These are phyloP conservation scores for Hypoxylon sp. DNA, from an alignment of 2,329 filamentous ascomycete species.

Conservation along the genomic window DNA sequence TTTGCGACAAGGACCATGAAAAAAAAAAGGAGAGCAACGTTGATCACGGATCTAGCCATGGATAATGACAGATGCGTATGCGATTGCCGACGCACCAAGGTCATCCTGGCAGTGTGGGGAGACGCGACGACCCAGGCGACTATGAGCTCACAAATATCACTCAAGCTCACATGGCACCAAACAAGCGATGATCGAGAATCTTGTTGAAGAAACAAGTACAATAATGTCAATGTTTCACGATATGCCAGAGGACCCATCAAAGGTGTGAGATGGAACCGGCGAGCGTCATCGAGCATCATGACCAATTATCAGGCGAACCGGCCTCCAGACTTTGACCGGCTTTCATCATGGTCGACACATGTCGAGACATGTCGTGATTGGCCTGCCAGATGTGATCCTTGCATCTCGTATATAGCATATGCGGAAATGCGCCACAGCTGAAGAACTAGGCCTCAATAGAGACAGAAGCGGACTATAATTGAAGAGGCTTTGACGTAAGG, in stretches of 20 bases:
- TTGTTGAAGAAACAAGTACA: slow-evolving; percentile 44
- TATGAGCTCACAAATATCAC: slow-evolving; percentile 48
- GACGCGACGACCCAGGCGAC: slow-evolving; percentile 43
- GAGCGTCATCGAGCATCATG: slow-evolving; percentile 48
- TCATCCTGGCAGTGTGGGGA: slow-evolving; percentile 44
- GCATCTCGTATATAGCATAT: slow-evolving; percentile 50
- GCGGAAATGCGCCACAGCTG: slow-evolving; percentile 58
- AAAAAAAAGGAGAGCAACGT: slow-evolving; percentile 26
- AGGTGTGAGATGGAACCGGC: slow-evolving; percentile 42
- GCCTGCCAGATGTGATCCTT: slow-evolving; percentile 45
- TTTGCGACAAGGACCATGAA: slow-evolving; percentile 34
- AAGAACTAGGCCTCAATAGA: slow-evolving; percentile 47
- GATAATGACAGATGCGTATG: slow-evolving; percentile 52
- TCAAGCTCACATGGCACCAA: slow-evolving; percentile 45
- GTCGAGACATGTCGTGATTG: slow-evolving; percentile 52
- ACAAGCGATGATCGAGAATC: slow-evolving; percentile 37
- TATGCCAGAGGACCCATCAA: slow-evolving; percentile 47
- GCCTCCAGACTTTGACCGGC: slow-evolving; percentile 48
- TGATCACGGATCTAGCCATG: slow-evolving; percentile 54
- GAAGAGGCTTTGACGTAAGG: slow-evolving; percentile 38
- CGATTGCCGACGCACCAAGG: slow-evolving; percentile 50
- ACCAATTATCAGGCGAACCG: slow-evolving; percentile 47
- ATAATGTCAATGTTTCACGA: slow-evolving; percentile 50
- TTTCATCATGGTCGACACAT: slow-evolving; percentile 45
- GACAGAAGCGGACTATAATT: slow-evolving; percentile 32